These are phyloP conservation scores for Geotrichum bryndzae DNA, from an alignment of 1,139 yeast species.

Conservation along the genomic window DNA sequence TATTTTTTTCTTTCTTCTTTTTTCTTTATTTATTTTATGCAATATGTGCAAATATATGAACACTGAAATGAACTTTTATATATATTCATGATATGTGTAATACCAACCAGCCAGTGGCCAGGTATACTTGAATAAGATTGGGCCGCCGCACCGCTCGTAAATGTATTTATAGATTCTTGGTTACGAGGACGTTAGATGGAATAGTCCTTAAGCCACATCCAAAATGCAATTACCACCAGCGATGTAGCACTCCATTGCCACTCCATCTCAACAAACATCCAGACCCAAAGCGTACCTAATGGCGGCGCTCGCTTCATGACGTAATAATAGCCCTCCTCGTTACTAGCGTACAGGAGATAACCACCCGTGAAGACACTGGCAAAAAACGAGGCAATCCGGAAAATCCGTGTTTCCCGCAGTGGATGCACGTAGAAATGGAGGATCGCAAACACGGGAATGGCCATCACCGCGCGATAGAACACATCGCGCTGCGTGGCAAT, in stretches of 20 bases:
- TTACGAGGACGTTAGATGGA: conserved; percentile 13
- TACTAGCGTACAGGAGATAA: conserved; percentile 33
- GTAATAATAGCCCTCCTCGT: conserved; percentile 37
- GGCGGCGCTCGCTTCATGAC: conserved; percentile 40
- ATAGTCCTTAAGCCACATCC: conserved; percentile 32
- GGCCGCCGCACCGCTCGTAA: not conserved
- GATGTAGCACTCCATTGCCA: conserved; percentile 35
- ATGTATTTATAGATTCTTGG: not conserved
- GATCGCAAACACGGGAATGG: conserved; percentile 30
- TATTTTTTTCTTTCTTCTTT: too few relatives aligned
- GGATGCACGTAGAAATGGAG: conserved; percentile 29
- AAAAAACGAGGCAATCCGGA: conserved; percentile 25
- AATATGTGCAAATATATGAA: not conserved
- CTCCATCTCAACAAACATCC: conserved; percentile 39
- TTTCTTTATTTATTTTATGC: not conserved
- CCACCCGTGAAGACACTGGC: conserved; percentile 31
- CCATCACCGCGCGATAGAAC: conserved; percentile 19
- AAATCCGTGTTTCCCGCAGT: conserved; percentile 20
- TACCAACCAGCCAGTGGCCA: not conserved
- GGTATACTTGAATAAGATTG: not conserved
- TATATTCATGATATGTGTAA: not conserved
- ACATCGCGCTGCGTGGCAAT: conserved; percentile 19
- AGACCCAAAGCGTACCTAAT: conserved; percentile 39
- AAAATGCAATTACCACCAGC: conserved; percentile 30
- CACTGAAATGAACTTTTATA: not conserved